Evolutionary conservation across 768 basidiomycete genomes (phyloP).

Genomic region (Suillus tomentosus): DNA sequence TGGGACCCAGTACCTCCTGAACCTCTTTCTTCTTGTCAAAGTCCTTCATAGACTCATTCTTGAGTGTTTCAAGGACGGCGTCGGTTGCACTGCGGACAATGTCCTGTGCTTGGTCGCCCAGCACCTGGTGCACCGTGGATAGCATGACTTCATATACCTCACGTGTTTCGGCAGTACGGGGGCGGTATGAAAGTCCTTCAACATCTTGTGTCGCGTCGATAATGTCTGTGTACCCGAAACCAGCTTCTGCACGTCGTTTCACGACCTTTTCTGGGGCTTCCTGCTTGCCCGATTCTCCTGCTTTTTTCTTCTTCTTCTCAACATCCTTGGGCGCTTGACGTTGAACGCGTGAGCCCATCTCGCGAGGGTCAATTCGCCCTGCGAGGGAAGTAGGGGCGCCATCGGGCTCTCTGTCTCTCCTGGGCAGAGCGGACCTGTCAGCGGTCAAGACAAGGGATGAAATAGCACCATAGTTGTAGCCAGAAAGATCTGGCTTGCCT

Average conservation of each 20-base stretch:
- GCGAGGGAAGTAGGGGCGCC: slow-evolving; percentile 92
- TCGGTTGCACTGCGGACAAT: slow-evolving; percentile 97
- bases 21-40: slow-evolving; percentile 98
- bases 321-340: slow-evolving; percentile 84
- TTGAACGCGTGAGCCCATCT: slow-evolving; percentile 92
- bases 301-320: slow-evolving; percentile 93
- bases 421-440: slow-evolving; percentile 74
- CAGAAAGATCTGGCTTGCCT: slow-evolving; percentile 78
- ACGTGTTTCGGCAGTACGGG: slow-evolving; percentile 90
- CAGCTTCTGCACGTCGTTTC: slow-evolving; percentile 63
- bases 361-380: slow-evolving; percentile 83
- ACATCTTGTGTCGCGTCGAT: slow-evolving; percentile 93
- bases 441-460: slow-evolving; percentile 95
- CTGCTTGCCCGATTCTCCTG: slow-evolving; percentile 49
- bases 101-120: slow-evolving; percentile 96
- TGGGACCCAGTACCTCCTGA: slow-evolving; percentile 66
- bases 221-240: slow-evolving; percentile 86
- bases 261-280: slow-evolving; percentile 59
- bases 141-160: slow-evolving; percentile 94
- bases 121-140: slow-evolving; percentile 72
- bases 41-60: slow-evolving; percentile 87
- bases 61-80: slow-evolving; percentile 82
- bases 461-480: slow-evolving; percentile 95
- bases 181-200: slow-evolving; percentile 91
- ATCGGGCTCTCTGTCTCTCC: slow-evolving; percentile 94